Evolutionary conservation across 2,329 filamentous ascomycete genomes (phyloP).

Genomic region (Fusarium transvaalense): DNA sequence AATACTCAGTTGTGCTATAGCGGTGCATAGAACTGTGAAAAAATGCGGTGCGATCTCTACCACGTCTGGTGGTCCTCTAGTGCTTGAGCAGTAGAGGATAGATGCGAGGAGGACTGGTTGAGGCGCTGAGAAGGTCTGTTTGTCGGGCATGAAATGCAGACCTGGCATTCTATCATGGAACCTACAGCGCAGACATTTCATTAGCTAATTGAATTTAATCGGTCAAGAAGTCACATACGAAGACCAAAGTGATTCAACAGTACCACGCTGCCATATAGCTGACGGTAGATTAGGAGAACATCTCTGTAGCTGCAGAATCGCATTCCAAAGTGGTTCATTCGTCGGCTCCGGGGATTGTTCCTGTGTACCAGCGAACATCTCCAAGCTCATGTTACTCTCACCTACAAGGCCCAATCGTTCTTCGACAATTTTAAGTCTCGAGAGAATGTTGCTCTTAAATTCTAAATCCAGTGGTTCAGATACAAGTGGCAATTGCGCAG

Average conservation of each 20-base stretch:
- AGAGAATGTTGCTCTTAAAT: conserved; percentile 15
- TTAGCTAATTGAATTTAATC: background rate
- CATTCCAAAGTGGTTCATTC: conserved; percentile 9
- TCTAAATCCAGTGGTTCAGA: conserved; percentile 20
- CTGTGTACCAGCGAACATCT: background rate
- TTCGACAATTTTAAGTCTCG: conserved; percentile 2
- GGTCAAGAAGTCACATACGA: background rate
- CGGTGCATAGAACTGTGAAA: conserved; percentile 8
- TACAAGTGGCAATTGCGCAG: conserved; percentile 6
- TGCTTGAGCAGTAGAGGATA: conserved; percentile 16
- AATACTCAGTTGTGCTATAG: conserved; percentile 18
- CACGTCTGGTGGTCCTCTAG: conserved; percentile 4
- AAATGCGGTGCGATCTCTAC: conserved; percentile 3
- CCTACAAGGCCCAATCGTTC: background rate
- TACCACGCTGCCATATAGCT: conserved; percentile 9
- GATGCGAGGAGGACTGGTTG: conserved; percentile 14
- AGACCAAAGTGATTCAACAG: conserved; percentile 17
- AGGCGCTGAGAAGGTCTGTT: conserved; percentile 12
- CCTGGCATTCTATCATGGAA: conserved; percentile 24
- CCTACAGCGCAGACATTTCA: background rate
- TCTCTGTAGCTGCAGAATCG: conserved; percentile 2
- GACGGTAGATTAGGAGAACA: background rate
- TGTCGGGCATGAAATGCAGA: conserved; percentile 17
- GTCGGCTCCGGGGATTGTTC: conserved; percentile 3
- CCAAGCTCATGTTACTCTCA: background rate